A percentile compares a stretch with the other conserved stretches of the same genome.
phyloP scores from a whole-genome alignment of 495 filamentous ascomycete genomes.

The Hypoxylon lienhwacheense region DNA sequence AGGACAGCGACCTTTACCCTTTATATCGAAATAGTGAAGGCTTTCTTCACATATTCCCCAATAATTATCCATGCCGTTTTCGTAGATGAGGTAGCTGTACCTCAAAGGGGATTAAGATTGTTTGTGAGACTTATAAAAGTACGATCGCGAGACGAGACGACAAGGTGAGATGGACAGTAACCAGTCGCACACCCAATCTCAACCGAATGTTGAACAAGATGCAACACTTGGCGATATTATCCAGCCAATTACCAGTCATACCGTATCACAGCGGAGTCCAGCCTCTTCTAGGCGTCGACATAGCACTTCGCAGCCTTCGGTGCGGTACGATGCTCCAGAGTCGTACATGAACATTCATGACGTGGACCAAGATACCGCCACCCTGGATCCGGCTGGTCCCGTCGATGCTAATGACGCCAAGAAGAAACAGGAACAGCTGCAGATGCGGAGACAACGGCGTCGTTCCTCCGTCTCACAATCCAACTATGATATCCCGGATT shows the following conservation, averaged over 20 bases:
- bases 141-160: not conserved
- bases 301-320: slow-evolving; percentile 2
- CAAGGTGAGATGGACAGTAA: slow-evolving; percentile 12
- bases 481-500: slow-evolving; percentile 51
- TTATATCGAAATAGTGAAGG: not conserved
- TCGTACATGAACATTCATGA: slow-evolving; percentile 43
- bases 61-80: too few species aligned
- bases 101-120: too few species aligned
- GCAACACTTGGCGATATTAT: not conserved
- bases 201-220: slow-evolving; percentile 3
- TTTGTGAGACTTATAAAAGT: not conserved
- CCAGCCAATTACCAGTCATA: not conserved
- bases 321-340: slow-evolving; percentile 40
- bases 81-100: too few species aligned
- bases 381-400: slow-evolving; percentile 38
- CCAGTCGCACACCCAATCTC: slow-evolving; percentile 3
- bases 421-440: slow-evolving; percentile 8
- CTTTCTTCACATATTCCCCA: too few species aligned
- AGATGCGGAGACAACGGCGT: slow-evolving; percentile 15
- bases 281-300: not conserved
- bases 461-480: slow-evolving; percentile 20
- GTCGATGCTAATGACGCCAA: not conserved
- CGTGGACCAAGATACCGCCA: slow-evolving; percentile 41
- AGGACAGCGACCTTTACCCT: not conserved
- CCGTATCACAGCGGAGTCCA: slow-evolving; percentile 8